Conservation (phyloP, 495 filamentous ascomycete genomes). For the Hyphodiscus hymeniophilus region DNA sequence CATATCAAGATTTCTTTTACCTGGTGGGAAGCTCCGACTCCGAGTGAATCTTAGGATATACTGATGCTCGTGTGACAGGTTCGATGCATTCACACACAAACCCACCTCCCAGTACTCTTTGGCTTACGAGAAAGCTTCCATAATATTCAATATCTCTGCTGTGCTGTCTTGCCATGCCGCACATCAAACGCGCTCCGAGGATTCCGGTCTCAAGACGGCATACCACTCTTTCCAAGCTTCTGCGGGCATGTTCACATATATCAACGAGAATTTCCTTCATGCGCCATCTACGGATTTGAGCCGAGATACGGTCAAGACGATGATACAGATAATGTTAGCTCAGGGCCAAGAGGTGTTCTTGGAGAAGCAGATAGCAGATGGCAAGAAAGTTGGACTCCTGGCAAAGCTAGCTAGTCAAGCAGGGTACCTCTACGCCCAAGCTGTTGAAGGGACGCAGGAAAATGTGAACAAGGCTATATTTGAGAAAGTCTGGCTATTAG, state of each 20-base stretch:
- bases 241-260: slow-evolving; percentile 99
- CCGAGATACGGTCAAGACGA: slow-evolving; percentile 86
- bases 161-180: slow-evolving; percentile 95
- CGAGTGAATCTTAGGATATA: neutral
- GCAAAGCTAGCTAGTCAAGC: slow-evolving; percentile 92
- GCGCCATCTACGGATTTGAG: slow-evolving; percentile 92
- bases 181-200: slow-evolving; percentile 83
- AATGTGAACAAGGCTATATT: slow-evolving; percentile 88
- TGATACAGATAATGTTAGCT: slow-evolving; percentile 88
- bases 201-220: slow-evolving; percentile 85
- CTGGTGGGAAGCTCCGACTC: slow-evolving; percentile 52
- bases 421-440: slow-evolving; percentile 79
- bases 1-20: slow-evolving; percentile 99
- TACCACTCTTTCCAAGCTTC: slow-evolving; percentile 98
- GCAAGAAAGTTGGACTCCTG: slow-evolving; percentile 85
- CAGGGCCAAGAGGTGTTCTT: slow-evolving; percentile 96
- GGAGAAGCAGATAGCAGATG: slow-evolving; percentile 89
- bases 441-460: slow-evolving; percentile 81
- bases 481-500: slow-evolving; percentile 87
- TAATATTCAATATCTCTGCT: slow-evolving; percentile 99
- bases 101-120: slow-evolving; percentile 91
- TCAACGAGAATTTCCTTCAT: slow-evolving; percentile 98
- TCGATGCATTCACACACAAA: slow-evolving; percentile 97
- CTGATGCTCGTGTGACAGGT: slow-evolving; percentile 46
- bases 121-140: slow-evolving; percentile 96